Conservation (phyloP, 345 rosid genomes). For the Salix koriyanagi region DNA sequence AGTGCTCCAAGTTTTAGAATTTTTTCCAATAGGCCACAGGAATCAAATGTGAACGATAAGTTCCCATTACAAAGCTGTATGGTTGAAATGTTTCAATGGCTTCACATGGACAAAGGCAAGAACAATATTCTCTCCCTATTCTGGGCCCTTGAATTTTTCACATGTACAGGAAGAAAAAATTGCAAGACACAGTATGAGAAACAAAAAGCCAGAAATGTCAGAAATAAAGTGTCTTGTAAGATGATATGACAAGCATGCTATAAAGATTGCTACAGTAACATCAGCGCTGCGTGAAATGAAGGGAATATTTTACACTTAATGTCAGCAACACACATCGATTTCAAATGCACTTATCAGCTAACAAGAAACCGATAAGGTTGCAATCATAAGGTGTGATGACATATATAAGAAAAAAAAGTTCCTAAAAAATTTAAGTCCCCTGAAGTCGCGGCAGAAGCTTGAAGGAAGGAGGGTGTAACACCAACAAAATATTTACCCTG, state of each 20-base stretch:
- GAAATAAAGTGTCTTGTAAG: slow-evolving; percentile 25
- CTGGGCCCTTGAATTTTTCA: slow-evolving; percentile 33
- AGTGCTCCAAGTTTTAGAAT: slow-evolving; percentile 2
- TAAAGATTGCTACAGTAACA: slow-evolving; percentile 39
- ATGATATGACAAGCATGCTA: slow-evolving; percentile 31
- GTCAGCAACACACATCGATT: background rate
- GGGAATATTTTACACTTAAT: background rate
- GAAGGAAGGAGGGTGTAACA: background rate
- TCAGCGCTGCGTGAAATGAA: slow-evolving; percentile 39
- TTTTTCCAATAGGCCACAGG: background rate
- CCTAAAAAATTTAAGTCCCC: background rate
- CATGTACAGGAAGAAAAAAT: slow-evolving; percentile 34
- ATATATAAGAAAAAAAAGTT: background rate
- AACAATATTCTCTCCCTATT: slow-evolving; percentile 43
- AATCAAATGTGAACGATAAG: background rate
- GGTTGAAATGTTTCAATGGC: slow-evolving; percentile 3
- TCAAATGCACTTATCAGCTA: background rate
- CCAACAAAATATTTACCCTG: background rate
- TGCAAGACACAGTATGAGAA: slow-evolving; percentile 25
- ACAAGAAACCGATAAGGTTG: background rate
- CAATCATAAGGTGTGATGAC: background rate
- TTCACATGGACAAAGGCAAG: slow-evolving; percentile 51
- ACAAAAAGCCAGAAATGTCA: slow-evolving; percentile 35
- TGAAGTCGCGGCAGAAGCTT: background rate
- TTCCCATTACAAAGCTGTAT: background rate